phyloP scores from a whole-genome alignment of 305 asterid genomes.

The Stenogyne calaminthoides region DNA sequence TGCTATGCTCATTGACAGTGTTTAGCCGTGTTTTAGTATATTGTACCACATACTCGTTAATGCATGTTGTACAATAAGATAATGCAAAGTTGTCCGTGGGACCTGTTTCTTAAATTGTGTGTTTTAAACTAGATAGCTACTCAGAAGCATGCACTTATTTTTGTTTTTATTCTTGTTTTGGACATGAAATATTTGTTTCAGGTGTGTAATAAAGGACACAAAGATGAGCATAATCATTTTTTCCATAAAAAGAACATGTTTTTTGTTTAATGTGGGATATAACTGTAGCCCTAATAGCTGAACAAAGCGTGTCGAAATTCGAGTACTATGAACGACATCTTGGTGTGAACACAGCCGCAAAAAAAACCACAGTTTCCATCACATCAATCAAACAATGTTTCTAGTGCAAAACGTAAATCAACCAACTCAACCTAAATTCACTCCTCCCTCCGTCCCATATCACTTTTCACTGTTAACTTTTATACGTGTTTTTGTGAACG shows the following conservation, averaged over 20 bases:
- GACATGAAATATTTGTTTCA: constrained; percentile 2
- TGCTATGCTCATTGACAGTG: too few relatives aligned
- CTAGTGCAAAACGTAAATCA: background rate
- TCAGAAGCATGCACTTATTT: background rate
- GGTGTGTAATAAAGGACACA: background rate
- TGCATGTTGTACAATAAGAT: too few relatives aligned
- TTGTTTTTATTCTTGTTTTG: constrained; percentile 3
- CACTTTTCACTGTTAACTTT: too few relatives aligned
- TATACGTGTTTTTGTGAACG: too few relatives aligned
- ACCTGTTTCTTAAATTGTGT: too few relatives aligned
- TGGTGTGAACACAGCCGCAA: constrained; percentile 41
- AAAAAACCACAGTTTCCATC: constrained; percentile 1
- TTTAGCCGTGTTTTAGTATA: too few relatives aligned
- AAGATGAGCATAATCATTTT: constrained; percentile 24
- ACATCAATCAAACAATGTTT: constrained; percentile 14
- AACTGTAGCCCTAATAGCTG: constrained; percentile 30
- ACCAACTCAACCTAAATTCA: background rate
- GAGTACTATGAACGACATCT: too few relatives aligned
- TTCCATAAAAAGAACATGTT: background rate
- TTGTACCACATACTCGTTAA: too few relatives aligned
- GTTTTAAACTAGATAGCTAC: background rate
- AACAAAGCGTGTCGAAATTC: constrained; percentile 44
- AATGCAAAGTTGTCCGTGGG: too few relatives aligned
- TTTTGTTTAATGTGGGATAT: background rate
- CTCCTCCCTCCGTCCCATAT: too few relatives aligned